These are phyloP conservation scores for Quercus engelmannii DNA, from an alignment of 306 rosid genomes.

Conservation along the genomic window DNA sequence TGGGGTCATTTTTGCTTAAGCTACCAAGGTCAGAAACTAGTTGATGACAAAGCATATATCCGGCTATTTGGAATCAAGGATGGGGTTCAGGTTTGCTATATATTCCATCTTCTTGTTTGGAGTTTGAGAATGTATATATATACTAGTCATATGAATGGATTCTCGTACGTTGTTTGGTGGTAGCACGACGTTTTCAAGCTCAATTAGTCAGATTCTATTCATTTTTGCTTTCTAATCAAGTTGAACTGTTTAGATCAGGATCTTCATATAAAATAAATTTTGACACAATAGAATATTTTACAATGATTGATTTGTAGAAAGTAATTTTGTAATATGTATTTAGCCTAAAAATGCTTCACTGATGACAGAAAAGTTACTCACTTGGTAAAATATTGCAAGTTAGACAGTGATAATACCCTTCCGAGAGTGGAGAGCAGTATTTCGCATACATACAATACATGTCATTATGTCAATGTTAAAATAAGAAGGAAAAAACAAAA, in stretches of 20 bases:
- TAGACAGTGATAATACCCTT: background rate
- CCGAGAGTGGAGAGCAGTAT: background rate
- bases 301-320: background rate
- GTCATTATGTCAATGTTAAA: too few species aligned
- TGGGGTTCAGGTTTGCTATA: slow-evolving; percentile 40
- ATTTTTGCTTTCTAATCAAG: too few species aligned
- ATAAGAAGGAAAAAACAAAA: too few species aligned
- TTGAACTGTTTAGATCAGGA: too few species aligned
- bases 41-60: slow-evolving; percentile 35
- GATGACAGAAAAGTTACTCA: background rate
- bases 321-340: background rate
- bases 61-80: slow-evolving; percentile 36
- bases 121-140: too few species aligned
- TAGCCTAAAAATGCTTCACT: background rate
- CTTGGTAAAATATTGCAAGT: background rate
- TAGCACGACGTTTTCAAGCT: too few species aligned
- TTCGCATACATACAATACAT: background rate
- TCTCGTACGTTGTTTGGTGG: too few species aligned
- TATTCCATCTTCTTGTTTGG: background rate
- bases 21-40: slow-evolving; percentile 34
- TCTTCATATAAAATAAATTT: background rate
- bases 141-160: too few species aligned
- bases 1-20: slow-evolving; percentile 56
- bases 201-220: too few species aligned
- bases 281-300: background rate